Evolutionary conservation across 768 basidiomycete species (phyloP), one percentile per base, ranked within the genome.

Genomic region (Psilocybe cubensis): DNA sequence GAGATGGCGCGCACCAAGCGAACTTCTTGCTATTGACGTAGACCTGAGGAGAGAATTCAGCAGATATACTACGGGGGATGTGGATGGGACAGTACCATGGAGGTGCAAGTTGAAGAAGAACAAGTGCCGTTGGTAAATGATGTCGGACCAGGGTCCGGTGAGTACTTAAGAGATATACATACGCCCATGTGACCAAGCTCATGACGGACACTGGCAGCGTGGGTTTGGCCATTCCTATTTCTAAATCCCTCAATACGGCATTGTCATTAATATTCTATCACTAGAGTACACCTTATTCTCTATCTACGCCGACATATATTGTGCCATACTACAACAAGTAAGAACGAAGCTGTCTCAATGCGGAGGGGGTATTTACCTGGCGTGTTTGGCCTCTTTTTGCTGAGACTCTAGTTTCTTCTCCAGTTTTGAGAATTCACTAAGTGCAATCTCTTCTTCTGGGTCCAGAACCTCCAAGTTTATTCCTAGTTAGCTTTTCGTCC

Each of bases 361-460:
- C 28, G 4, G 33, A 57, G 46, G 33, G 21, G 27, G n/a, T 27
- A 60, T 65, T 70, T 55, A 79, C 85, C 75, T 72, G 70, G 87
- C 74, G 67, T 63, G 79, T 61, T 82, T 78, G 29, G 79, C 72
- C 47, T 76, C 69, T 61, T 82, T 76, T 35, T 76, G 69, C 42
- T 68, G 60, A 11, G 70, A 73, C 17, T 48, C 46, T 24, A 96
- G 73, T 48, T 84, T 85, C 66, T 87, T 68, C 70, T 96, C 94
- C 2, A 97, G 82, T 76, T 94, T 98, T 35, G 82, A 77, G 66
- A 98, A 98, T 73, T 97, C 97, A 59, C 87, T 84, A 60, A 92
- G 68, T 0, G 96, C 91, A 45, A 98, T 83, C 29, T 81, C 76
- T 70, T 98, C 97, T 64, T 98, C 97, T 62, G 90, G 84, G 66